Conservation (phyloP, 208 protist species). For the Trichomonas gallinae region DNA sequence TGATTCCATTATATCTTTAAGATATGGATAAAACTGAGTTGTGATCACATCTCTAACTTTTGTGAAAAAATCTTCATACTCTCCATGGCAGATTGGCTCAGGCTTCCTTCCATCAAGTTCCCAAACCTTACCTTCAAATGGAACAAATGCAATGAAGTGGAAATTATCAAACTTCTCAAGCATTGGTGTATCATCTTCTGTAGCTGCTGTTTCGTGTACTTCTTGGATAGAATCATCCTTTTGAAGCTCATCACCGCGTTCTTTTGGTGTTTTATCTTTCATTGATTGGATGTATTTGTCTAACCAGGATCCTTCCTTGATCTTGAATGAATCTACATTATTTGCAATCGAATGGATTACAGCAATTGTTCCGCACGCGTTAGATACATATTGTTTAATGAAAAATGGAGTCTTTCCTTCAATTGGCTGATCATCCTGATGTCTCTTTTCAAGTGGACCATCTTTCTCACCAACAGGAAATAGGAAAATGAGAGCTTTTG, state of each 20-base stretch:
- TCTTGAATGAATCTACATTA: slow-evolving; percentile 14
- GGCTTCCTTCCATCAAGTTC: slow-evolving; percentile 34
- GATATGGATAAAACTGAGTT: not conserved
- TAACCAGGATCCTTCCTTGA: not conserved
- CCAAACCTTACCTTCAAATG: slow-evolving; percentile 8
- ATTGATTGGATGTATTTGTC: not conserved
- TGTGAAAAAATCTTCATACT: not conserved
- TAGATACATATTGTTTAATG: slow-evolving; percentile 29
- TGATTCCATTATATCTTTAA: not conserved
- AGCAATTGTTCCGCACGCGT: slow-evolving; percentile 38
- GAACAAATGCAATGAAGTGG: slow-evolving; percentile 36
- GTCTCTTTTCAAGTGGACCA: not conserved
- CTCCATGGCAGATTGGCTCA: slow-evolving; percentile 30
- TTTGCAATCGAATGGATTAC: slow-evolving; percentile 32
- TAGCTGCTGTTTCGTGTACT: slow-evolving; percentile 25
- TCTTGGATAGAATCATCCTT: slow-evolving; percentile 15
- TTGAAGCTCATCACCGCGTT: slow-evolving; percentile 19
- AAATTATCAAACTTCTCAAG: not conserved
- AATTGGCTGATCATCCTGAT: not conserved
- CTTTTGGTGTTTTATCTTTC: slow-evolving; percentile 16
- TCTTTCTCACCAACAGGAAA: not conserved
- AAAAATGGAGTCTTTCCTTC: not conserved
- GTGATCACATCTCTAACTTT: not conserved
- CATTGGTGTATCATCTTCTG: not conserved
- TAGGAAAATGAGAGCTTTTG: not conserved